These are phyloP conservation scores for Sporobolomyces pararoseus DNA, from an alignment of 768 basidiomycete species.

Conservation along the genomic window DNA sequence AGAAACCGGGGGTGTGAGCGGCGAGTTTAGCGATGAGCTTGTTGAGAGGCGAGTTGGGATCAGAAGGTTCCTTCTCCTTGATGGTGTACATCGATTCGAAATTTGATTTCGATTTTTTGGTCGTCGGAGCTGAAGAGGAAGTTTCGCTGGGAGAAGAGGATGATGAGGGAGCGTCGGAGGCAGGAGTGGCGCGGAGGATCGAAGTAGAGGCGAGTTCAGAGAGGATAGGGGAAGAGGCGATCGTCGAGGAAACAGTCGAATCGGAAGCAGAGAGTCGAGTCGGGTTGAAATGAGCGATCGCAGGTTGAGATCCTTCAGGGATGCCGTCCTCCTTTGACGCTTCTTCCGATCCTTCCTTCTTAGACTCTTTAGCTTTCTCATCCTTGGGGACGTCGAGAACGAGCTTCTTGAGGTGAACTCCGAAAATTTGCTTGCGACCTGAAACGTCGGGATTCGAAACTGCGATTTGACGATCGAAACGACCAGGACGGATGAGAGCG, in stretches of 20 bases:
- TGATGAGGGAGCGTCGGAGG: conserved; percentile 12
- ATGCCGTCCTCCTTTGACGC: neutral
- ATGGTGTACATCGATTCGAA: conserved; percentile 43
- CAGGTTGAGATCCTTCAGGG: conserved; percentile 2
- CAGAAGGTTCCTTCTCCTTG: conserved; percentile 39
- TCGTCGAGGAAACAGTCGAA: neutral
- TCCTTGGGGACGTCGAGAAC: conserved; percentile 34
- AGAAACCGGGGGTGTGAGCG: conserved; percentile 95
- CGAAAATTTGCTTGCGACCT: conserved; percentile 88
- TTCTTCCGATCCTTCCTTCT: conserved; percentile 7
- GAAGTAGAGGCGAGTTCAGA: conserved; percentile 12
- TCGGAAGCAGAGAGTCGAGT: neutral
- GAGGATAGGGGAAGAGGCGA: conserved; percentile 5
- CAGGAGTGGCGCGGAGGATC: conserved; percentile 10
- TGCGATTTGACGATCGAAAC: conserved; percentile 93
- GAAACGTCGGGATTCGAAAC: conserved; percentile 93
- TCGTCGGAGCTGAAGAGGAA: neutral
- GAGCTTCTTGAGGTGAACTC: conserved; percentile 67
- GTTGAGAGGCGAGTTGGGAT: conserved; percentile 53
- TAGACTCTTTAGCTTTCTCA: neutral
- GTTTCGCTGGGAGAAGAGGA: neutral
- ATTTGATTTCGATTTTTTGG: conserved; percentile 19
- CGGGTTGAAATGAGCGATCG: conserved; percentile 7
- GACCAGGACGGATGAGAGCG: conserved; percentile 92
- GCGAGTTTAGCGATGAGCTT: conserved; percentile 84